These are phyloP conservation scores for Kurtzmaniella quercitrusa DNA, from an alignment of 1,139 yeast genomes.

Conservation along the genomic window DNA sequence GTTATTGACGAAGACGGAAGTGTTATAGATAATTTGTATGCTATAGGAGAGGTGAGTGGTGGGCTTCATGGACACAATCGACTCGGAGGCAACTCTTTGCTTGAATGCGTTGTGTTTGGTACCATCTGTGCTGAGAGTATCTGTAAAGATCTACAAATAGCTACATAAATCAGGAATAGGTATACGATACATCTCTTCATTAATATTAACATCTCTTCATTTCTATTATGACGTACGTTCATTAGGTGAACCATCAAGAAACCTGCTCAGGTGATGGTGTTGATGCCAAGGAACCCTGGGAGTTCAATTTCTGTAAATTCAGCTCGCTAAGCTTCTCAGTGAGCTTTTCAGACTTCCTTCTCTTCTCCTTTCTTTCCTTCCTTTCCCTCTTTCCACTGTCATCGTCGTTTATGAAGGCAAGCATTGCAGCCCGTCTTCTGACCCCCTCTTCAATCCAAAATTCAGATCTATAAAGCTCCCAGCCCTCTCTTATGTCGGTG, in stretches of 20 bases:
- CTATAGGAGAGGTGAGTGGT: constrained; percentile 38
- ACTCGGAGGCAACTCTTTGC: constrained; percentile 33
- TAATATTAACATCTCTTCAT: not conserved
- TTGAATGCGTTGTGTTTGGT: constrained; percentile 40
- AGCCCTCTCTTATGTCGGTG: constrained; percentile 82
- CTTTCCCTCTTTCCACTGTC: constrained; percentile 18
- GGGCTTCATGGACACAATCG: constrained; percentile 38
- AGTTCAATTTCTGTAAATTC: constrained; percentile 4
- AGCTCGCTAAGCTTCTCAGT: constrained; percentile 6
- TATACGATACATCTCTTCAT: not conserved
- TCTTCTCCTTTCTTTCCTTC: constrained; percentile 32
- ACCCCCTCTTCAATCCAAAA: constrained; percentile 88
- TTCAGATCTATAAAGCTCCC: constrained; percentile 92
- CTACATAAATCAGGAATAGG: not conserved
- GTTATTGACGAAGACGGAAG: constrained; percentile 18
- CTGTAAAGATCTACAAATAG: not conserved
- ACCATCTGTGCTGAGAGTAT: constrained; percentile 13
- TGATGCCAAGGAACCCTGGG: not conserved
- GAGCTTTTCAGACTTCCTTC: constrained; percentile 15
- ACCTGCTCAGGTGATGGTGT: not conserved
- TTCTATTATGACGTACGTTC: not conserved
- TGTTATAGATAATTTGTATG: constrained; percentile 23
- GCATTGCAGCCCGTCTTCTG: constrained; percentile 50
- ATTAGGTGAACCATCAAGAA: constrained; percentile 1
- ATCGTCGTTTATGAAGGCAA: constrained; percentile 29